Evolutionary conservation across 306 rosid species (phyloP).

Genomic region (Sophora flavescens): DNA sequence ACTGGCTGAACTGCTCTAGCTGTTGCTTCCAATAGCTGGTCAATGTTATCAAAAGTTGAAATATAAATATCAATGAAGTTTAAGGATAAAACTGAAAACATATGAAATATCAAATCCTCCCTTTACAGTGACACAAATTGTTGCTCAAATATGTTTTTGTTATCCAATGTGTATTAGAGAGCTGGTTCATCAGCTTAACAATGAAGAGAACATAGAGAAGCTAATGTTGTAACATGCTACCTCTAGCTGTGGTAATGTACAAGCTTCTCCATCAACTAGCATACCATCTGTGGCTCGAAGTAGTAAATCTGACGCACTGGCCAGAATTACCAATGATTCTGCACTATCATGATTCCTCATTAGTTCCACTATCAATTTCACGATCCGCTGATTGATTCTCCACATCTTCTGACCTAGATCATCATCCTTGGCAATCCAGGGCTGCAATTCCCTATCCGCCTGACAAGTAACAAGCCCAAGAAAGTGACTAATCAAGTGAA

Average conservation of each 20-base stretch:
- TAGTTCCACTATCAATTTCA: conserved; percentile 88
- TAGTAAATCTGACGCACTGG: conserved; percentile 95
- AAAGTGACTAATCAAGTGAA: conserved; percentile 53
- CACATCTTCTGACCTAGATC: conserved; percentile 94
- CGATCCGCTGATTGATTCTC: conserved; percentile 93
- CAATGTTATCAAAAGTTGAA: conserved; percentile 33
- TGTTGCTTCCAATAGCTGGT: conserved; percentile 89
- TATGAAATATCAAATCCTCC: conserved; percentile 27
- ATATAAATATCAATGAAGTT: conserved; percentile 40
- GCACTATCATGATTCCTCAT: conserved; percentile 91
- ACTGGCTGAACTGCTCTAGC: conserved; percentile 91
- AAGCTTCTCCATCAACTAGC: conserved; percentile 99
- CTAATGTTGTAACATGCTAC: conserved; percentile 50
- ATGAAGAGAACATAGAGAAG: conserved; percentile 29
- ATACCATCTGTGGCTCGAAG: conserved; percentile 98
- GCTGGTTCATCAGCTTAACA: too few species aligned
- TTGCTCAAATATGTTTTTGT: neutral
- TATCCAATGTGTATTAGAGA: neutral
- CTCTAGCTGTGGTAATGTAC: conserved; percentile 96
- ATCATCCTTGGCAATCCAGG: conserved; percentile 98
- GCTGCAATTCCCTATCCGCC: conserved; percentile 96
- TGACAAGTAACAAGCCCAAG: conserved; percentile 57
- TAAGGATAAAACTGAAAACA: neutral
- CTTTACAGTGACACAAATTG: conserved; percentile 5
- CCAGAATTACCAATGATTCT: conserved; percentile 84